Percentiles rank a stretch among this genome's conserved stretches.
These are phyloP conservation scores for Malus hybrid DNA, from an alignment of 331 rosid species.

Conservation along the genomic window DNA sequence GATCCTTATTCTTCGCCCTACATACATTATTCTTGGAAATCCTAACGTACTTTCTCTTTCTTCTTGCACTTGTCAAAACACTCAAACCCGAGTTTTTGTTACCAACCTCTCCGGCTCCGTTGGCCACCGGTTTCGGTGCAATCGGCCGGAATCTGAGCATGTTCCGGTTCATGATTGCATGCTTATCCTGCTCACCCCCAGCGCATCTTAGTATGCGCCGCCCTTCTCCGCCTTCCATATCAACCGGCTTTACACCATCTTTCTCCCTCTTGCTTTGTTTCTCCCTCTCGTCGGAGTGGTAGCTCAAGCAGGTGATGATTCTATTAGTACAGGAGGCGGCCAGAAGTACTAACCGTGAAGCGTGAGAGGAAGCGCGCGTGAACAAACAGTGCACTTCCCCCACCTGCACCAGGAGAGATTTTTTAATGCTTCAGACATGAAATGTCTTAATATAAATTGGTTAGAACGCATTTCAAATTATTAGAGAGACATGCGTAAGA, in stretches of 20 bases:
- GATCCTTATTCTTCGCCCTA: not conserved
- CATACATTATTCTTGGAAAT: conserved; percentile 39
- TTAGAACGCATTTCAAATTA: too few relatives aligned
- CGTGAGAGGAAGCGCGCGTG: too few relatives aligned
- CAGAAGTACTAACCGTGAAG: too few relatives aligned
- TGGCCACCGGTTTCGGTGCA: conserved; percentile 70
- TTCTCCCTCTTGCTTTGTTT: not conserved
- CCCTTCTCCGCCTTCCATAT: conserved; percentile 48
- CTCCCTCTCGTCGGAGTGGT: not conserved
- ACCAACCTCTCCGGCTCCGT: conserved; percentile 12
- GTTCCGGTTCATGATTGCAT: conserved; percentile 22
- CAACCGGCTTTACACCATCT: too few relatives aligned
- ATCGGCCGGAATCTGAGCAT: conserved; percentile 90
- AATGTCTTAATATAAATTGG: too few relatives aligned
- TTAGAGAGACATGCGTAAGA: too few relatives aligned
- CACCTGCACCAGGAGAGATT: too few relatives aligned
- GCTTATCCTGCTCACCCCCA: conserved; percentile 14
- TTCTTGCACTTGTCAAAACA: conserved; percentile 21
- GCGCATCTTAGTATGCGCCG: conserved; percentile 30
- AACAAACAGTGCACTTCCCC: too few relatives aligned
- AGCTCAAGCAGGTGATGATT: not conserved
- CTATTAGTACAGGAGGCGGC: not conserved
- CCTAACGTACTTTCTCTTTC: conserved; percentile 86
- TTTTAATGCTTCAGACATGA: too few relatives aligned
- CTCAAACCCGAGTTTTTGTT: conserved; percentile 11